These are phyloP conservation scores for Trypanosoma platydactyli DNA, from an alignment of 208 protist genomes.

Conservation along the genomic window DNA sequence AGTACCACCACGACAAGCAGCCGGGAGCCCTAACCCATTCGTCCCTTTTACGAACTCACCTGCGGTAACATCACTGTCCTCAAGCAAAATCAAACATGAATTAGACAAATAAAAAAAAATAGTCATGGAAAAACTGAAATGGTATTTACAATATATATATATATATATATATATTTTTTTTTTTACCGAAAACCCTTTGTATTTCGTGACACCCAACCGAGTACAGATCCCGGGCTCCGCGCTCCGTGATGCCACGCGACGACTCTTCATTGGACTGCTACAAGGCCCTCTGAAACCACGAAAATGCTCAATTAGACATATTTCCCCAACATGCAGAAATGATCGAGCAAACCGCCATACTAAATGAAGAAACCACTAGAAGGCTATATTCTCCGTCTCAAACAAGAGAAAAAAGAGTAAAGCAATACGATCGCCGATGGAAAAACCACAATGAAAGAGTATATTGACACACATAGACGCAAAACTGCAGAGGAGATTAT, in stretches of 20 bases:
- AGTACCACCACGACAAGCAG: constrained; percentile 28
- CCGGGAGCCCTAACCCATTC: too few species aligned
- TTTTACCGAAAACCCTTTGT: too few species aligned
- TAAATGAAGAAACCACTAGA: constrained; percentile 13
- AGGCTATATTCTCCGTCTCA: too few species aligned
- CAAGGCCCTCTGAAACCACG: constrained; percentile 16
- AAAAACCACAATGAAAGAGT: neutral
- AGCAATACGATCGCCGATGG: constrained; percentile 3
- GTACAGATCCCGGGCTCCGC: constrained; percentile 41
- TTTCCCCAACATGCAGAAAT: constrained; percentile 25
- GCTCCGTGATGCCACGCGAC: constrained; percentile 46
- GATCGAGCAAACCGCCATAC: constrained; percentile 36
- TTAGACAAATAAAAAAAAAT: too few species aligned
- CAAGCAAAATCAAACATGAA: too few species aligned
- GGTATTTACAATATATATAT: too few species aligned
- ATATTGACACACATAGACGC: neutral
- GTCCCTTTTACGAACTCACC: too few species aligned
- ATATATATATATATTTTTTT: too few species aligned
- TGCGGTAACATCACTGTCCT: too few species aligned
- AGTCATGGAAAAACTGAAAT: too few species aligned
- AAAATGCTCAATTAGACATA: constrained; percentile 41
- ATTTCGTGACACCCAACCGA: constrained; percentile 43
- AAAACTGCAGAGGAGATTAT: neutral
- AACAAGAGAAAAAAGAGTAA: constrained; percentile 30
- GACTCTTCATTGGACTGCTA: constrained; percentile 39